Conservation (phyloP, 192 early-diverging fungal species). For the Umbelopsis vinacea region DNA sequence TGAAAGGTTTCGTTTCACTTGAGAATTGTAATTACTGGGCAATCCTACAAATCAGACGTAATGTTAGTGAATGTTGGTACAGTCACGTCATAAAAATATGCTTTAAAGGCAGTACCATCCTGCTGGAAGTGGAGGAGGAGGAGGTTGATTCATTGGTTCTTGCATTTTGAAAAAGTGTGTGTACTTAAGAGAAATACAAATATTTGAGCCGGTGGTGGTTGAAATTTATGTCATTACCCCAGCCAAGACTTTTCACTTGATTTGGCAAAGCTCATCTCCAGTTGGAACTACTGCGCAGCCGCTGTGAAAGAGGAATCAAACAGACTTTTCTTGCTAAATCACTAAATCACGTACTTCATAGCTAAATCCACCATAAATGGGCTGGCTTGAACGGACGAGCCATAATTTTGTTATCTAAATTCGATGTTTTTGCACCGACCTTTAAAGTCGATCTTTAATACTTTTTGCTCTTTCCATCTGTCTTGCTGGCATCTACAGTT, state of each 20-base stretch:
- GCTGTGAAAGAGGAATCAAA: no score
- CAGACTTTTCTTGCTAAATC: no score
- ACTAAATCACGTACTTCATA: no score
- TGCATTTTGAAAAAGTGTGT: background rate
- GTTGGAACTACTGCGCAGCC: no score
- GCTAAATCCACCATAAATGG: no score
- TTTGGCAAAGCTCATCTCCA: background rate
- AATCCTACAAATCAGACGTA: constrained; percentile 8
- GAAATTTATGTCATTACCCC: background rate
- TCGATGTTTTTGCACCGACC: no score
- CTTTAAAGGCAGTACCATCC: constrained; percentile 30
- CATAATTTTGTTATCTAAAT: no score
- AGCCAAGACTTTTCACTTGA: constrained; percentile 1
- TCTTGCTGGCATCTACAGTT: no score
- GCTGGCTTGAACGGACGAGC: no score
- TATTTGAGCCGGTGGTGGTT: background rate
- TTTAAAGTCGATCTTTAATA: no score
- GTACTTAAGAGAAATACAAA: background rate
- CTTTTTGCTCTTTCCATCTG: no score
- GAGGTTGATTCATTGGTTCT: background rate
- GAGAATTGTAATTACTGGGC: constrained; percentile 3
- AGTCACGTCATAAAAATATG: background rate
- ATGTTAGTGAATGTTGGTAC: background rate
- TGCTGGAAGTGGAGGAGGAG: constrained; percentile 20
- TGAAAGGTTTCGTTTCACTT: background rate